These are phyloP conservation scores for Yamadazyma olivae DNA, from an alignment of 805 yeast genomes.

Conservation along the genomic window DNA sequence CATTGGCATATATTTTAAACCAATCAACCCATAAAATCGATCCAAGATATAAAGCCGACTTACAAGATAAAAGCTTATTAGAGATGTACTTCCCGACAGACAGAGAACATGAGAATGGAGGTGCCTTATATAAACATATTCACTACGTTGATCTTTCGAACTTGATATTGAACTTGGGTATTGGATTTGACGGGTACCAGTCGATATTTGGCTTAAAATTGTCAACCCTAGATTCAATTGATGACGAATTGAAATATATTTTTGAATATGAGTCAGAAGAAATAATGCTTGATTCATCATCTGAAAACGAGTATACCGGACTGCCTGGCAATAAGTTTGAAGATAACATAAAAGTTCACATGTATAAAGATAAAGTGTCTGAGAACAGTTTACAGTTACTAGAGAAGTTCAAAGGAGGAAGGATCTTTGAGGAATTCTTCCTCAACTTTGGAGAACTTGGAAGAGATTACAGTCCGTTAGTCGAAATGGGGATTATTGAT, in stretches of 20 bases:
- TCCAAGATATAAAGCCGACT: constrained; percentile 4
- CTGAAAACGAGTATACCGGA: too few species aligned
- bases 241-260: constrained; percentile 12
- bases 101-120: constrained; percentile 37
- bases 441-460: too few species aligned
- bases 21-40: not conserved
- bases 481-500: too few species aligned
- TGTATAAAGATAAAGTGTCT: too few species aligned
- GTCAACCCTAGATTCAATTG: constrained; percentile 4
- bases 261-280: constrained; percentile 8
- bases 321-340: too few species aligned
- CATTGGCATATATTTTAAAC: constrained; percentile 53
- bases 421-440: too few species aligned
- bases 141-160: constrained; percentile 7
- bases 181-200: constrained; percentile 1
- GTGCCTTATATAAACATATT: constrained; percentile 15
- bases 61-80: constrained; percentile 4
- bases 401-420: too few species aligned
- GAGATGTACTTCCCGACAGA: constrained; percentile 27
- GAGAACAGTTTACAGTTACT: too few species aligned
- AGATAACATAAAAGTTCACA: too few species aligned
- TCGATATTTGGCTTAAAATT: constrained; percentile 6
- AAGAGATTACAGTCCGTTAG: too few species aligned
- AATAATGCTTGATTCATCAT: too few species aligned
- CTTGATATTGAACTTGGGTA: constrained; percentile 6